phyloP scores from a whole-genome alignment of 768 basidiomycete genomes.

The Antrodiella citrinella region DNA sequence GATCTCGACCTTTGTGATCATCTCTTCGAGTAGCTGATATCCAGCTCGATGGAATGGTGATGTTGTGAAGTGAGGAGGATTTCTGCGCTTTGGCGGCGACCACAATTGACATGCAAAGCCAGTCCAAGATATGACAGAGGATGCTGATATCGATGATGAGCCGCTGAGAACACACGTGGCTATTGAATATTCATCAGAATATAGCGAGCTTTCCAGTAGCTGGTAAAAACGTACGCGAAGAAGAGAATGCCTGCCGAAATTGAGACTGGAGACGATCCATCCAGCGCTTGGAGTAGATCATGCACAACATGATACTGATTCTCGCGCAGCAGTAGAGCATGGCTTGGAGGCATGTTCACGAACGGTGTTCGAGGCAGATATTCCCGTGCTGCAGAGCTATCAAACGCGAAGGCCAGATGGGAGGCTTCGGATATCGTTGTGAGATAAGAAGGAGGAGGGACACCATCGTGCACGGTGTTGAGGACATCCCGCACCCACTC shows the following conservation, averaged over 20 bases:
- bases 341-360: conserved; percentile 6
- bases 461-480: conserved; percentile 22
- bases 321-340: conserved; percentile 4
- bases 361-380: conserved; percentile 28
- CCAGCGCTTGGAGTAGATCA: conserved; percentile 17
- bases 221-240: conserved; percentile 31
- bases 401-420: conserved; percentile 29
- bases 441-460: conserved; percentile 29
- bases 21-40: background rate
- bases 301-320: conserved; percentile 23
- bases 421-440: conserved; percentile 26
- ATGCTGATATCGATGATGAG: conserved; percentile 37
- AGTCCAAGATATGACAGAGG: conserved; percentile 46
- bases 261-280: background rate
- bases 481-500: conserved; percentile 37
- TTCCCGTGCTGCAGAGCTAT: conserved; percentile 22
- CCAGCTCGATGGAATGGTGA: conserved; percentile 52
- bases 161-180: conserved; percentile 27
- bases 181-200: too few relatives aligned
- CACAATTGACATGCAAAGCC: conserved; percentile 33
- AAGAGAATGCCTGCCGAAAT: conserved; percentile 30
- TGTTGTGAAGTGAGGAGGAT: conserved; percentile 28
- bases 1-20: background rate
- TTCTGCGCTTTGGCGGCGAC: conserved; percentile 24
- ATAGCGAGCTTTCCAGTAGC: too few relatives aligned